These are phyloP conservation scores for Verticillium longisporum DNA, from an alignment of 2,329 filamentous ascomycete species.

Conservation along the genomic window DNA sequence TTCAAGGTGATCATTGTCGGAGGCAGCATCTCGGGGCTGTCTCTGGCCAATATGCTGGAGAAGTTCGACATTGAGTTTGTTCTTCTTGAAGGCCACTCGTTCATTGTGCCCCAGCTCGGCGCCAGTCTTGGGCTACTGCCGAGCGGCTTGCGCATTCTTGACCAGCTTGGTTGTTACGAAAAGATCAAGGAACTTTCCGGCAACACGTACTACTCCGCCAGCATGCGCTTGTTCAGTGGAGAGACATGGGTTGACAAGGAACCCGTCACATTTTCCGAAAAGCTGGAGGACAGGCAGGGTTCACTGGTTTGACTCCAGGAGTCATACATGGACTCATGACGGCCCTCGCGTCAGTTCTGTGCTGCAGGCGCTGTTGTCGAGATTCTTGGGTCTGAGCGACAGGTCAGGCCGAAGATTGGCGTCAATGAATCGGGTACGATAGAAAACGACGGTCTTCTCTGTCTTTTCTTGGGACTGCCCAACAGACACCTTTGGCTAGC, in stretches of 20 bases:
- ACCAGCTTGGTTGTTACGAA: slow-evolving; percentile 34
- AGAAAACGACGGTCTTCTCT: too few relatives aligned
- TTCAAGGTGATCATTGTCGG: slow-evolving; percentile 40
- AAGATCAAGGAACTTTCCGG: slow-evolving; percentile 15
- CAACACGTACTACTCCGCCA: slow-evolving; percentile 4
- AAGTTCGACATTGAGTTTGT: slow-evolving; percentile 37
- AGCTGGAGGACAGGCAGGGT: slow-evolving; percentile 2
- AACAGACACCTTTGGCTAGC: too few relatives aligned
- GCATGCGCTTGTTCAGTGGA: slow-evolving; percentile 2
- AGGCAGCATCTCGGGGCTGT: slow-evolving; percentile 38
- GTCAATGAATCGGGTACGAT: too few relatives aligned
- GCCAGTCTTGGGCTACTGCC: slow-evolving; percentile 38
- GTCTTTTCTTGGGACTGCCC: too few relatives aligned
- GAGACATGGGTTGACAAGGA: slow-evolving; percentile 14
- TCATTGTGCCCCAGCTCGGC: slow-evolving; percentile 37
- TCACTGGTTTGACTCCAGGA: too few relatives aligned
- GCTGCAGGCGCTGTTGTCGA: too few relatives aligned
- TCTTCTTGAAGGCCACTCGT: slow-evolving; percentile 34
- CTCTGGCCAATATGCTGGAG: slow-evolving; percentile 30
- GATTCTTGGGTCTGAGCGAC: too few relatives aligned
- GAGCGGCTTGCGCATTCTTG: slow-evolving; percentile 35
- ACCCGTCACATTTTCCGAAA: neutral
- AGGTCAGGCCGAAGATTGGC: too few relatives aligned
- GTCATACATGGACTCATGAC: too few relatives aligned
- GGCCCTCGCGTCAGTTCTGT: too few relatives aligned